phyloP scores from a whole-genome alignment of 345 rosid species.

The Dovyalis caffra region DNA sequence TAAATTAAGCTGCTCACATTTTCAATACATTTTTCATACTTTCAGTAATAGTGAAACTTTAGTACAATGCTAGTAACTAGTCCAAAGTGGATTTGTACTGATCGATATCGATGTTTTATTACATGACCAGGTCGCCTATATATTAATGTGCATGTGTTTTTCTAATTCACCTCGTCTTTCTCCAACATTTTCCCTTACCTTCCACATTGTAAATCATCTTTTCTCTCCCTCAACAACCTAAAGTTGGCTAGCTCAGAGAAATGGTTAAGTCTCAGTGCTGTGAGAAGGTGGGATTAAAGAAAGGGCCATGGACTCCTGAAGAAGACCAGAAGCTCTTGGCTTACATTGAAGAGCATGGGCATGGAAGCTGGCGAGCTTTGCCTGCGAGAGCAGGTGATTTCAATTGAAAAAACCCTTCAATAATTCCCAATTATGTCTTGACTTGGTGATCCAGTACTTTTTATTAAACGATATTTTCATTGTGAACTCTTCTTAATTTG shows the following conservation, averaged over 20 bases:
- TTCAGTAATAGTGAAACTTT: not conserved
- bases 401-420: not conserved
- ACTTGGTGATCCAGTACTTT: not conserved
- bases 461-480: not conserved
- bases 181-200: not conserved
- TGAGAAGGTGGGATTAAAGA: constrained; percentile 15
- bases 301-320: constrained; percentile 19
- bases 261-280: not conserved
- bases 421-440: not conserved
- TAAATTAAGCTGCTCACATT: too few relatives aligned
- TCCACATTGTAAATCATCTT: not conserved
- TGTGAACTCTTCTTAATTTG: not conserved
- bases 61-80: not conserved
- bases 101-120: not conserved
- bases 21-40: not conserved
- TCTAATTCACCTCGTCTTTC: not conserved
- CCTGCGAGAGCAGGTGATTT: constrained; percentile 12
- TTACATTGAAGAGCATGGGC: constrained; percentile 7
- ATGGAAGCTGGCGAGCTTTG: constrained; percentile 18
- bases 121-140: not conserved
- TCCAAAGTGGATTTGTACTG: not conserved
- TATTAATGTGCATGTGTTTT: not conserved
- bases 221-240: not conserved
- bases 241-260: not conserved
- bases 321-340: constrained; percentile 18